phyloP scores from a whole-genome alignment of 352 stramenopile genomes.

The Phytophthora pistaciae region DNA sequence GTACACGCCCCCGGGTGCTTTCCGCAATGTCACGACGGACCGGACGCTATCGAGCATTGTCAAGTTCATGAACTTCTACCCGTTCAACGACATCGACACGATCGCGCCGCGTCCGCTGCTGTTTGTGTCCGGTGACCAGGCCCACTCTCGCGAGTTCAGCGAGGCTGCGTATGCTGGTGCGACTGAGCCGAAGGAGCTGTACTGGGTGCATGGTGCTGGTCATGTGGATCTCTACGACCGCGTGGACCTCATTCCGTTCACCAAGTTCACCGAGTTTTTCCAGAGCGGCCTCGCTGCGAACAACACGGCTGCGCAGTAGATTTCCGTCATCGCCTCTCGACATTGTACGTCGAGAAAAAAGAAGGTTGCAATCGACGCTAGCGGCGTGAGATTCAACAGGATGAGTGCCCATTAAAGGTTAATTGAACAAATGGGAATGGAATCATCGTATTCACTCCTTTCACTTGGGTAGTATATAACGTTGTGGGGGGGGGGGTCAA shows the following conservation, averaged over 20 bases:
- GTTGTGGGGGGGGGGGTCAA: too few species aligned
- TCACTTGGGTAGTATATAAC: too few species aligned
- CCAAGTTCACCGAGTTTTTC: constrained; percentile 23
- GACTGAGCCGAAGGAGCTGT: constrained; percentile 24
- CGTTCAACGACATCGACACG: constrained; percentile 28
- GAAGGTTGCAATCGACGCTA: too few species aligned
- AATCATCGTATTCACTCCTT: too few species aligned
- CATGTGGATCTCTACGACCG: constrained; percentile 27
- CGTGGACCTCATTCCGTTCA: constrained; percentile 22
- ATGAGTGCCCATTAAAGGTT: too few species aligned
- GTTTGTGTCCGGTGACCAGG: constrained; percentile 18
- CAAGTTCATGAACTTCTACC: constrained; percentile 30
- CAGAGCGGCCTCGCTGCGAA: neutral
- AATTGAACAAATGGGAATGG: too few species aligned
- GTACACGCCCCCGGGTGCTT: constrained; percentile 4
- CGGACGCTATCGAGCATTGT: constrained; percentile 2
- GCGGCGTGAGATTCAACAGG: too few species aligned
- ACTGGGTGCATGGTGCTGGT: constrained; percentile 12
- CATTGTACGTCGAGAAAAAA: too few species aligned
- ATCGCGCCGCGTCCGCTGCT: constrained; percentile 23
- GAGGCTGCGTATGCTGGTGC: constrained; percentile 18
- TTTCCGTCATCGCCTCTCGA: too few species aligned
- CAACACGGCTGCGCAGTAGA: neutral
- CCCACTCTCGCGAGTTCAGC: constrained; percentile 23
- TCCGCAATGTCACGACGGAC: too few species aligned